A percentile compares a stretch with the other conserved stretches of the same genome.
These are phyloP conservation scores for Cordyceps javanica DNA, from an alignment of 2,329 filamentous ascomycete species.

Conservation along the genomic window DNA sequence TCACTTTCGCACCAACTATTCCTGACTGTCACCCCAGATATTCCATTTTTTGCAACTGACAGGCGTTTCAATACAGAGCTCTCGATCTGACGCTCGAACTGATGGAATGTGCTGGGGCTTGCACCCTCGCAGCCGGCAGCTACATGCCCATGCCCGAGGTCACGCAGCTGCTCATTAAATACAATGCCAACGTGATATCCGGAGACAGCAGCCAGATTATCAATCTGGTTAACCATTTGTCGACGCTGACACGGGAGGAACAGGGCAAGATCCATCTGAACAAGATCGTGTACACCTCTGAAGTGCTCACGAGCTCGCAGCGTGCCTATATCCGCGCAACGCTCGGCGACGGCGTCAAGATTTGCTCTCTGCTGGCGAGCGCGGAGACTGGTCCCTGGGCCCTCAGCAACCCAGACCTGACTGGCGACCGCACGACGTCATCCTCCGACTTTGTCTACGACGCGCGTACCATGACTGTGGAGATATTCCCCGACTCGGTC, in stretches of 20 bases:
- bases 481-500: slow-evolving; percentile 27
- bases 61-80: slow-evolving; percentile 18
- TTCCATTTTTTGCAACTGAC: no score
- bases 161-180: slow-evolving; percentile 23
- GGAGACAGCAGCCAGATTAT: slow-evolving; percentile 35
- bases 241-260: slow-evolving; percentile 19
- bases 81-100: slow-evolving; percentile 35
- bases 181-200: slow-evolving; percentile 30
- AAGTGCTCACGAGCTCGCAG: slow-evolving; percentile 30
- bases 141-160: slow-evolving; percentile 22
- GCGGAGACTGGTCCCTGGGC: slow-evolving; percentile 37
- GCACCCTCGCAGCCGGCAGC: slow-evolving; percentile 31
- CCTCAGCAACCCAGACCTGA: slow-evolving; percentile 24
- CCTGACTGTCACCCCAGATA: no score
- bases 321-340: slow-evolving; percentile 24
- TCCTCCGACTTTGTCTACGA: slow-evolving; percentile 33
- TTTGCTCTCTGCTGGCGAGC: slow-evolving; percentile 36
- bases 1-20: no score
- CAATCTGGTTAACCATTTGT: slow-evolving; percentile 29
- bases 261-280: slow-evolving; percentile 24
- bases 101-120: slow-evolving; percentile 35
- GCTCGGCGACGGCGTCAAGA: slow-evolving; percentile 24
- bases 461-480: slow-evolving; percentile 28
- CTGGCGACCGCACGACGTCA: slow-evolving; percentile 12
- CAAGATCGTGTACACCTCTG: slow-evolving; percentile 41